Evolutionary conservation across 2,329 filamentous ascomycete species (phyloP).

Genomic region (Neodidymelliopsis sp.): DNA sequence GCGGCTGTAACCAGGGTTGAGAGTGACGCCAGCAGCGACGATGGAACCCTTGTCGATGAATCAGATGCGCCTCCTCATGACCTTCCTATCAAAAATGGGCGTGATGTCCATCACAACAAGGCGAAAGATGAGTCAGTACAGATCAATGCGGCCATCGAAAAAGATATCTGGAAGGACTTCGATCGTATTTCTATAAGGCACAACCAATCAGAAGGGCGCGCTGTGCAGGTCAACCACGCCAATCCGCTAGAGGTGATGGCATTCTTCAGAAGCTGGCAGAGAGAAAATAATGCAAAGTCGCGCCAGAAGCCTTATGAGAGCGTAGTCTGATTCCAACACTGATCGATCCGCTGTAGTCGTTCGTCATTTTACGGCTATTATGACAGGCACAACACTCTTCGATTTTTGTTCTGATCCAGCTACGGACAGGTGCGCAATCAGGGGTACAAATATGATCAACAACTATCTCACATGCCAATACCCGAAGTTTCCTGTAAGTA

Average conservation of each 20-base stretch:
- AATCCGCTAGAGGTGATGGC: conserved; percentile 9
- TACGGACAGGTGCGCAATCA: no score
- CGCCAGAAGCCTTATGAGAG: not conserved
- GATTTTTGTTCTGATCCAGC: no score
- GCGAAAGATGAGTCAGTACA: conserved; percentile 22
- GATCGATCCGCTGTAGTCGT: no score
- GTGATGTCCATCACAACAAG: conserved; percentile 22
- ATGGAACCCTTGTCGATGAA: conserved; percentile 21
- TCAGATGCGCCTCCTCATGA: conserved; percentile 12
- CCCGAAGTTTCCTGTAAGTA: no score
- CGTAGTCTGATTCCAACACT: not conserved
- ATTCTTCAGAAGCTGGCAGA: conserved; percentile 2
- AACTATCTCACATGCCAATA: no score
- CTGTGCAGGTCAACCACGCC: conserved; percentile 19
- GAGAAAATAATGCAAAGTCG: not conserved
- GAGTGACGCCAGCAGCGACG: conserved; percentile 13
- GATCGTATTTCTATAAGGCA: conserved; percentile 20
- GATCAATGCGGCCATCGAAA: conserved; percentile 24
- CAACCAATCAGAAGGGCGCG: conserved; percentile 19
- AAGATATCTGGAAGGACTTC: conserved; percentile 25
- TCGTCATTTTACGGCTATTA: no score
- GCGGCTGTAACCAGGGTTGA: conserved; percentile 6
- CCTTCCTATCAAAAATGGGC: conserved; percentile 15
- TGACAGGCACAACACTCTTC: no score
- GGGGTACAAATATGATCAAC: no score